Evolutionary conservation across 208 protist species (phyloP), one percentile per base, ranked within the genome.

Genomic region (Crithidia thermophila): DNA sequence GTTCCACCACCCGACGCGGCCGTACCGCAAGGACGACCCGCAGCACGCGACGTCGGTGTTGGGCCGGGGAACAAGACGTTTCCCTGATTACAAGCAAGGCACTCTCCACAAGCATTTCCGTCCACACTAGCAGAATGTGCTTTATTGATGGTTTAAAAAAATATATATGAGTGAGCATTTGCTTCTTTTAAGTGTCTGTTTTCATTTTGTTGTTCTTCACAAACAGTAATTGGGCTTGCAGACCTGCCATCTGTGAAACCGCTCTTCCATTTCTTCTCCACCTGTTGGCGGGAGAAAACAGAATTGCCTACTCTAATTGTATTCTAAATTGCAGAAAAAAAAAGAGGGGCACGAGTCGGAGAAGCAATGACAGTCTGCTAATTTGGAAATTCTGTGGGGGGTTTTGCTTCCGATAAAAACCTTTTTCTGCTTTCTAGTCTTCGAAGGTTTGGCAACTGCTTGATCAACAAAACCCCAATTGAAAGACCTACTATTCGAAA

Each of bases 1-100:
- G 8, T 87, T 91, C 40, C 87, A 94, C 61, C 78, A 88, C 58
- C 87, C 87, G 31, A 94, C 87, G 49, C 78, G 87, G 14, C 84
- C 82, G 21, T 85, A 87, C 59, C 78, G 87, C 21, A 55, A 59
- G 23, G 61, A 77, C 39, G 87, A 93, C 47, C 90, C 90, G 43
- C 85, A 92, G 76, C 61, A 78, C 46, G 67, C 73, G 36, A 89
- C 81, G 0, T 70, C 85, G 6, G 87, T 94, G 27, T 60, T 94
- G n/a, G 80, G 81, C 2, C 62, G 83, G 16, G 80, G 73, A 0
- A 67, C 73, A 9, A 62, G 84, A 18, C 84, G 85, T 37, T 93
- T 87, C 53, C 87, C 85, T 0, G 90, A 93, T 72, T 93, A 93
- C 66, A 77, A 75, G 39, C 87, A 91, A 53, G 74, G 81, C 16